Evolutionary conservation across 768 basidiomycete species (phyloP).

Genomic region (Mycena amicta): DNA sequence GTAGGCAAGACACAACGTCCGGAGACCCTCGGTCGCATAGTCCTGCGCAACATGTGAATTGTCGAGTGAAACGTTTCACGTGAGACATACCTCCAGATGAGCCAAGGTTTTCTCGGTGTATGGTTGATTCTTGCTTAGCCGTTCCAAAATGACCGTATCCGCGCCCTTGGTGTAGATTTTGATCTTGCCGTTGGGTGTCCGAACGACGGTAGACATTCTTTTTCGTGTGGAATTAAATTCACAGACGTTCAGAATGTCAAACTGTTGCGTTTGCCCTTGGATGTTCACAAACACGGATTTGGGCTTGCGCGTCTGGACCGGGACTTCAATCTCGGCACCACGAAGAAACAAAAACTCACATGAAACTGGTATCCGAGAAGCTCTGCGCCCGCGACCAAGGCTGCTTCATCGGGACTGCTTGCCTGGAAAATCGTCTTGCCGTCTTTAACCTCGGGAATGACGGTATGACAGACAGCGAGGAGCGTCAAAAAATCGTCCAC

Average conservation of each 20-base stretch:
- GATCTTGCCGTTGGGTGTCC: constrained; percentile 86
- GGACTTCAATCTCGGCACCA: constrained; percentile 4
- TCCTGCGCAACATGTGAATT: constrained; percentile 54
- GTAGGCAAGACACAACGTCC: constrained; percentile 95
- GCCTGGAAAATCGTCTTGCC: constrained; percentile 95
- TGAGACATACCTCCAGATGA: constrained; percentile 79
- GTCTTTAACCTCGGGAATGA: constrained; percentile 89
- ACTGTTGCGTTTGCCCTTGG: constrained; percentile 72
- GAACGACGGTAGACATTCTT: constrained; percentile 94
- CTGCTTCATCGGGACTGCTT: constrained; percentile 97
- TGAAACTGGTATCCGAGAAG: constrained; percentile 91
- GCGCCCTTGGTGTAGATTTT: constrained; percentile 97
- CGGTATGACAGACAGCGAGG: constrained; percentile 95
- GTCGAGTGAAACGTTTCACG: not conserved
- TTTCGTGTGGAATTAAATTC: constrained; percentile 99
- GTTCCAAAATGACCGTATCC: constrained; percentile 95
- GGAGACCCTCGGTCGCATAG: constrained; percentile 94
- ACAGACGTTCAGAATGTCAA: constrained; percentile 92
- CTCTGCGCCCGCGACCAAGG: constrained; percentile 92
- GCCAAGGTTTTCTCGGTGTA: constrained; percentile 84
- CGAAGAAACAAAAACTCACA: constrained; percentile 51
- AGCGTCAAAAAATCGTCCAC: constrained; percentile 77
- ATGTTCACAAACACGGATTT: constrained; percentile 91
- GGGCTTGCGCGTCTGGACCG: constrained; percentile 84
- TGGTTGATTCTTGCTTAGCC: constrained; percentile 81